Conservation (phyloP, 106 monocot genomes). For the Xerophyta viscosa region DNA sequence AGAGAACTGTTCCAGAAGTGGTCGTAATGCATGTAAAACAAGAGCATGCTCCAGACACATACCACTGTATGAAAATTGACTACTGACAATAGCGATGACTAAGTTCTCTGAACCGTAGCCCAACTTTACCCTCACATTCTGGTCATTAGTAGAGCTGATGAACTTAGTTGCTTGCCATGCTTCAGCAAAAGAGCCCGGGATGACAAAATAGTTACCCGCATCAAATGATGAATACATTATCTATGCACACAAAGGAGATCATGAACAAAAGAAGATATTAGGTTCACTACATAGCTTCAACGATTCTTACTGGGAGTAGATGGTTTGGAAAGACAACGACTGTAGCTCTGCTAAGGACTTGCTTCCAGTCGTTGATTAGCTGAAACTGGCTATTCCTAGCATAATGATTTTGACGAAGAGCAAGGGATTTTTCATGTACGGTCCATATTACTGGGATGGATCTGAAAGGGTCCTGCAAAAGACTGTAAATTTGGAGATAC, state of each 20-base stretch:
- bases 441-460: conserved; percentile 88
- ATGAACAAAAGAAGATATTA: neutral
- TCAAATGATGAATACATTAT: conserved; percentile 88
- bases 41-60: conserved; percentile 70
- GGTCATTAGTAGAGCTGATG: conserved; percentile 10
- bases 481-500: conserved; percentile 60
- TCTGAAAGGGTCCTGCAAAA: conserved; percentile 97
- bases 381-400: conserved; percentile 36
- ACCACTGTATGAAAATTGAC: conserved; percentile 88
- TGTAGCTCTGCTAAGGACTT: conserved; percentile 64
- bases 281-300: neutral
- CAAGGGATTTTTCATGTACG: conserved; percentile 60
- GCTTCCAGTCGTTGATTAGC: conserved; percentile 74
- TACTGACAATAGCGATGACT: conserved; percentile 67
- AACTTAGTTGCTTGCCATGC: conserved; percentile 45
- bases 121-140: conserved; percentile 24
- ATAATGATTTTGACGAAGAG: conserved; percentile 54
- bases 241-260: conserved; percentile 28
- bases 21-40: conserved; percentile 63
- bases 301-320: conserved; percentile 62
- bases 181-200: conserved; percentile 76
- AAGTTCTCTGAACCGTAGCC: conserved; percentile 57
- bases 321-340: conserved; percentile 79
- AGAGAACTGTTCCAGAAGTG: conserved; percentile 34
- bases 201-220: conserved; percentile 70